A percentile compares a stretch with the other conserved stretches of the same genome.
Evolutionary conservation across 2,329 filamentous ascomycete species (phyloP).

Genomic region (Calonectria pauciramosa): DNA sequence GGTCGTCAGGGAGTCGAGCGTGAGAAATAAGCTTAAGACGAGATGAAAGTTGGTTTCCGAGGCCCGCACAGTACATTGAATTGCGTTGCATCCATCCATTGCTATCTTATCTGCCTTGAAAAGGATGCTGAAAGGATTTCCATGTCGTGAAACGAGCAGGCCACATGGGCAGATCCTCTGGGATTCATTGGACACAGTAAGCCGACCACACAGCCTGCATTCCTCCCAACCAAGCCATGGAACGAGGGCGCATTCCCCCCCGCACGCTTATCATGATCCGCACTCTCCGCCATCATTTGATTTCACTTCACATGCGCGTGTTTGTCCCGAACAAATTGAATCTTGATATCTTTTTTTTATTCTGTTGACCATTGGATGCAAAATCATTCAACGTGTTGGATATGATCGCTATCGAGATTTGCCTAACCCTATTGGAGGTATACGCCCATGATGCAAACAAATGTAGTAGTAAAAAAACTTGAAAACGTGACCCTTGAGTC

Average conservation of each 20-base stretch:
- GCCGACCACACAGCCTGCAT: not conserved
- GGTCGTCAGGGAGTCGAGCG: not conserved
- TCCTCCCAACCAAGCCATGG: not conserved
- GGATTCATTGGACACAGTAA: not conserved
- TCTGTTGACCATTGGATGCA: not conserved
- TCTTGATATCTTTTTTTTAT: not conserved
- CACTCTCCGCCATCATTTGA: too few relatives aligned
- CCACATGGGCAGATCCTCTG: not conserved
- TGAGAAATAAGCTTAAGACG: not conserved
- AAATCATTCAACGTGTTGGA: slow-evolving; percentile 7
- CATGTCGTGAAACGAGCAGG: not conserved
- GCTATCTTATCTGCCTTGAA: not conserved
- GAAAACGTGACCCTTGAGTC: not conserved
- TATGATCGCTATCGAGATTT: slow-evolving; percentile 9
- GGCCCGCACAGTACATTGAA: not conserved
- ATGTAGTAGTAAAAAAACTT: not conserved
- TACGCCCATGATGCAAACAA: slow-evolving; percentile 9
- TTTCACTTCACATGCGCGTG: too few relatives aligned
- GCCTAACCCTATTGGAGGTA: slow-evolving; percentile 10
- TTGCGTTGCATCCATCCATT: not conserved
- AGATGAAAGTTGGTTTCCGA: not conserved
- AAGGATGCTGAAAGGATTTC: not conserved
- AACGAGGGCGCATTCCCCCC: not conserved
- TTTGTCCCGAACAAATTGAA: not conserved
- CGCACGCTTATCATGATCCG: not conserved